These are phyloP conservation scores for Trichoderma semiorbis DNA, from an alignment of 2,329 filamentous ascomycete genomes.

Conservation along the genomic window DNA sequence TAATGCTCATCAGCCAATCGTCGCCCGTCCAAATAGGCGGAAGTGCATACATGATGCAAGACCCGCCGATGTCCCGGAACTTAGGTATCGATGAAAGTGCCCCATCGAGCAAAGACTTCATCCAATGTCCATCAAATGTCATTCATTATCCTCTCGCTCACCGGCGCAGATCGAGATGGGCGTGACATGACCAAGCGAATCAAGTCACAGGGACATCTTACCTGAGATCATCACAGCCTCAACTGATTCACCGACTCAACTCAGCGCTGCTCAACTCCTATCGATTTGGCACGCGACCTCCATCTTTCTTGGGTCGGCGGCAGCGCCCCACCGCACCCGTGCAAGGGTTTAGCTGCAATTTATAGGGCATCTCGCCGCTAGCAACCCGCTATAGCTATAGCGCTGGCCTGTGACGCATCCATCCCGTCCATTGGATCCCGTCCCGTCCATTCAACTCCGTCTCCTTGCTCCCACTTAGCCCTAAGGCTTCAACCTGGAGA, in stretches of 20 bases:
- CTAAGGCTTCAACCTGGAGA: not conserved
- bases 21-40: not conserved
- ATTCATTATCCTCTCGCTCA: not conserved
- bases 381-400: conserved; percentile 5
- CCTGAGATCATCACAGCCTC: too few relatives aligned
- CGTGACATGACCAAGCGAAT: not conserved
- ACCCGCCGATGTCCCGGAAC: not conserved
- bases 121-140: not conserved
- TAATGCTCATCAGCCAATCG: not conserved
- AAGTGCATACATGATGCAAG: not conserved
- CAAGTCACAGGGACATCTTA: not conserved
- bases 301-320: not conserved
- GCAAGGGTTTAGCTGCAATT: conserved; percentile 15
- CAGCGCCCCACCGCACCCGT: not conserved
- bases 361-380: conserved; percentile 3
- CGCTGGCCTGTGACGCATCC: not conserved
- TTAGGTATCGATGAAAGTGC: not conserved
- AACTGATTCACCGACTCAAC: not conserved
- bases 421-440: not conserved
- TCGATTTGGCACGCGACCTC: conserved; percentile 7
- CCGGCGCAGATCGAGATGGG: not conserved
- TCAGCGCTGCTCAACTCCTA: not conserved
- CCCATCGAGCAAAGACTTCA: not conserved
- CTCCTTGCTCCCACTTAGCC: not conserved
- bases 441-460: not conserved